A percentile compares a stretch with the other conserved stretches of the same genome.
Conservation (phyloP, 139 green algal species). For the Chloropicon primus region DNA sequence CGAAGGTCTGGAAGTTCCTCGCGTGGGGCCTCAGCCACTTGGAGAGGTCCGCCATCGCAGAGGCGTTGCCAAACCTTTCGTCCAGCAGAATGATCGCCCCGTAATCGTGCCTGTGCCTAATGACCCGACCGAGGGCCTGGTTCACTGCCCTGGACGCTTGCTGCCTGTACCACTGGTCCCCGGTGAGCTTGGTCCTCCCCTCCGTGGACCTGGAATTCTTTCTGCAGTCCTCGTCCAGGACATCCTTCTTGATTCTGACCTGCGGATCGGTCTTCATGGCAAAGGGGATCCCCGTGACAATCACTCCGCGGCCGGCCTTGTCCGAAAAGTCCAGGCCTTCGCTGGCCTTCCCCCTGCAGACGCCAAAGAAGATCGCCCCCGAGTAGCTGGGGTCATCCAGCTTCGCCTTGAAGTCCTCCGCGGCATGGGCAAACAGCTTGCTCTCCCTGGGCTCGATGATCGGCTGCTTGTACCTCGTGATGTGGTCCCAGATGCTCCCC, state of each 20-base stretch:
- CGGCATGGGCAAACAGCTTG: constrained; percentile 21
- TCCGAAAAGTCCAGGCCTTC: constrained; percentile 97
- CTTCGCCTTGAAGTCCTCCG: constrained; percentile 54
- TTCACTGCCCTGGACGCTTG: constrained; percentile 84
- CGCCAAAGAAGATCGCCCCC: constrained; percentile 83
- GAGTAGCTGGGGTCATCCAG: constrained; percentile 38
- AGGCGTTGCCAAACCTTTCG: constrained; percentile 43
- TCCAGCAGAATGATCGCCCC: constrained; percentile 89
- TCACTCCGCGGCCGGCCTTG: constrained; percentile 62
- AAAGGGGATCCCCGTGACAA: constrained; percentile 92
- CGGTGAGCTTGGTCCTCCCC: constrained; percentile 30
- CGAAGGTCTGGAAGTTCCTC: constrained; percentile 41
- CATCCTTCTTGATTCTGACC: constrained; percentile 52
- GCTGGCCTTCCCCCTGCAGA: constrained; percentile 82
- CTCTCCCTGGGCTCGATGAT: constrained; percentile 67
- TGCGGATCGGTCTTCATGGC: constrained; percentile 37
- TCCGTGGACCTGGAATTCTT: background rate
- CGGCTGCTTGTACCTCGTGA: constrained; percentile 54
- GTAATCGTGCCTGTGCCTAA: constrained; percentile 86
- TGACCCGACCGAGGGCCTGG: constrained; percentile 91
- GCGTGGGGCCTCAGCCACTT: constrained; percentile 56
- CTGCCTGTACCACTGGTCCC: constrained; percentile 71
- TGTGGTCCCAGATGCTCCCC: constrained; percentile 71
- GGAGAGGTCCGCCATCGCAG: constrained; percentile 35
- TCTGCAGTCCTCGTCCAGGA: constrained; percentile 50